Base-by-base conservation (phyloP, 352 stramenopile genomes). In the Elongisporangium anandrum region DNA sequence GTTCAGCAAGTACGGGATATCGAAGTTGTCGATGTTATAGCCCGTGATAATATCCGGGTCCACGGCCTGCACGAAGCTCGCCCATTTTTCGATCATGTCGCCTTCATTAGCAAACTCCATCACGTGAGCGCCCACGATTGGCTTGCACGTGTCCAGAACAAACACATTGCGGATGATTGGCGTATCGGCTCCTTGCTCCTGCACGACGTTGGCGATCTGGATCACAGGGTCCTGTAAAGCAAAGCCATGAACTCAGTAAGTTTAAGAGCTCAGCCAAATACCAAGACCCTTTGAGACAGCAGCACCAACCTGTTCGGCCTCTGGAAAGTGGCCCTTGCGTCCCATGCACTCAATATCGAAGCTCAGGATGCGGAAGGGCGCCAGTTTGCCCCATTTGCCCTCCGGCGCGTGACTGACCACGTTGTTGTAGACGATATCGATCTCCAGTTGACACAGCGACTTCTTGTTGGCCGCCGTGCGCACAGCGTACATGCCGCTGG, bases 331-430 rank as follows among this genome's bases (percentile, higher is more conserved):
- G 5, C 94, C 97, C 60, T 99, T 99, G n/a, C 97, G 76, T 7
- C 97, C 97, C 81, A 98, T 96, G 73, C 98, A 99, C 78, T 99
- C 98, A 66, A 99, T 99, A 82, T 99, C 98, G 56, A 99, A 98
- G 53, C 92, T 98, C 39, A 99, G 75, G 66, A 99, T 97, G 47
- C 98, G 90, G 51, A 99, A 87, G 4, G 97, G 97, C 4, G 98
- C 97, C 47, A 99, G 83, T 48, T 98, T 98, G 54, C 88, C 94
- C 97, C 97, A 99, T 67, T 97, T 72, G 41, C 97, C 97, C 65
- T 96, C 87, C 0, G 92, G 87, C 50, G 85, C 82, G 64, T 98
- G 96, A 34, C 92, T 95, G 29, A 98, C 79, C 29, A 99, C 69
- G 65, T 98, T 96, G 62, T 97, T 93, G 79, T 98, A 99, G n/a